These are phyloP conservation scores for Hyphopichia homilentoma DNA, from an alignment of 805 yeast genomes.

Conservation along the genomic window DNA sequence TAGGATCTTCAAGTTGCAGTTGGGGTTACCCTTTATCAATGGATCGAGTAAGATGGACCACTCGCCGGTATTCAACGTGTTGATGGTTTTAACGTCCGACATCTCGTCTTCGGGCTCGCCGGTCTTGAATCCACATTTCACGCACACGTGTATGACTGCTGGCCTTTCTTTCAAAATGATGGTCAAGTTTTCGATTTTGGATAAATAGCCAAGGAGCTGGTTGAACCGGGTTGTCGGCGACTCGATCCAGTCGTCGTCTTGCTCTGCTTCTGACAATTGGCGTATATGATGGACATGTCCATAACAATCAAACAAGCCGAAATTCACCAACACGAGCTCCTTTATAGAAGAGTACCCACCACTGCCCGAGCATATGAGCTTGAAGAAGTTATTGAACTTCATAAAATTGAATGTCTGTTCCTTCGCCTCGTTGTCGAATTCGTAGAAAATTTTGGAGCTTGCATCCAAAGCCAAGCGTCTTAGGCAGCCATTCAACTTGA, in stretches of 20 bases:
- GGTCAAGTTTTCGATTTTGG: conserved; percentile 18
- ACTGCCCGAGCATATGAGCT: conserved; percentile 30
- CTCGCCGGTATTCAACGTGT: conserved; percentile 8
- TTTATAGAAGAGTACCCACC: conserved; percentile 27
- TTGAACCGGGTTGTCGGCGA: conserved; percentile 20
- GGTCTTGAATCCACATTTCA: conserved; percentile 28
- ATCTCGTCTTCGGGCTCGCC: conserved; percentile 6
- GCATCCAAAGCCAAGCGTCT: conserved; percentile 44
- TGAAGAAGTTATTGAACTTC: conserved; percentile 25
- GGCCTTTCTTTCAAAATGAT: conserved; percentile 23
- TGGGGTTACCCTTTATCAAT: conserved; percentile 7
- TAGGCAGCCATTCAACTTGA: conserved; percentile 30
- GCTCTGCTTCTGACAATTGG: conserved; percentile 9
- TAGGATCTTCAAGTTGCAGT: conserved; percentile 6
- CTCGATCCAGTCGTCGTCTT: conserved; percentile 16
- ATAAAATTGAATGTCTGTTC: conserved; percentile 26
- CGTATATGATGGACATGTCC: conserved; percentile 13
- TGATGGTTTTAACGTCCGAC: conserved; percentile 5
- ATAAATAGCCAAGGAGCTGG: conserved; percentile 9
- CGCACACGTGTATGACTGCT: conserved; percentile 22
- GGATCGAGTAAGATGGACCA: conserved; percentile 20
- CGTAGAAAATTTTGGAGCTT: conserved; percentile 43
- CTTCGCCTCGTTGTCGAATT: conserved; percentile 9
- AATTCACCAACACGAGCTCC: conserved; percentile 25
- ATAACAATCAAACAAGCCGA: conserved; percentile 22